Conservation (phyloP, 2,329 filamentous ascomycete species). For the Bimuria novae-zelandiae region DNA sequence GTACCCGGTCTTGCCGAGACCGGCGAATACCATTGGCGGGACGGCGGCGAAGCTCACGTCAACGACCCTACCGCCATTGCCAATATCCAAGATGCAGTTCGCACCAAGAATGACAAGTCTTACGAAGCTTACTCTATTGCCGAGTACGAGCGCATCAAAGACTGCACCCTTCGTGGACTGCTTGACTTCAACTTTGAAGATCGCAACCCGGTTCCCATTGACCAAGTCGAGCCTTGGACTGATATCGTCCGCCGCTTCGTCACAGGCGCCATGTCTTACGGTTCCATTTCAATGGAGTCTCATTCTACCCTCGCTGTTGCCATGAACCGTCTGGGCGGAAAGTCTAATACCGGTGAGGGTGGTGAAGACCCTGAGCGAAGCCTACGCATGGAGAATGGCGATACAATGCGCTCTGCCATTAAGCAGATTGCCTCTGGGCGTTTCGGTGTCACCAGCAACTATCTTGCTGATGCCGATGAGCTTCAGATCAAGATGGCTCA, state of each 20-base stretch:
- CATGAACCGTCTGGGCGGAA: slow-evolving; percentile 95
- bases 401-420: slow-evolving; percentile 96
- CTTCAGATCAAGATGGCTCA: slow-evolving; percentile 99
- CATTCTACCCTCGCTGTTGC: slow-evolving; percentile 94
- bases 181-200: slow-evolving; percentile 97
- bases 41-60: slow-evolving; percentile 91
- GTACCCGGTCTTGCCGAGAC: slow-evolving; percentile 86
- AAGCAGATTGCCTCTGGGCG: slow-evolving; percentile 96
- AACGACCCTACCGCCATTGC: slow-evolving; percentile 95
- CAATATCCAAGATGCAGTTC: slow-evolving; percentile 95
- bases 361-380: slow-evolving; percentile 94
- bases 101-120: slow-evolving; percentile 97
- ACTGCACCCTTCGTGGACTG: slow-evolving; percentile 90
- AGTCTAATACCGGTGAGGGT: slow-evolving; percentile 97
- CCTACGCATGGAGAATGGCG: slow-evolving; percentile 82
- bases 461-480: slow-evolving; percentile 93
- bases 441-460: slow-evolving; percentile 94
- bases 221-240: slow-evolving; percentile 97
- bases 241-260: slow-evolving; percentile 96
- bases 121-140: slow-evolving; percentile 95
- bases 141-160: slow-evolving; percentile 95
- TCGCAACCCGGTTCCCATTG: slow-evolving; percentile 81
- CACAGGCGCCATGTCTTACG: slow-evolving; percentile 97
- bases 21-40: slow-evolving; percentile 97
- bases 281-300: slow-evolving; percentile 97